These are phyloP conservation scores for Spatholobus suberectus DNA, from an alignment of 306 rosid species.

Conservation along the genomic window DNA sequence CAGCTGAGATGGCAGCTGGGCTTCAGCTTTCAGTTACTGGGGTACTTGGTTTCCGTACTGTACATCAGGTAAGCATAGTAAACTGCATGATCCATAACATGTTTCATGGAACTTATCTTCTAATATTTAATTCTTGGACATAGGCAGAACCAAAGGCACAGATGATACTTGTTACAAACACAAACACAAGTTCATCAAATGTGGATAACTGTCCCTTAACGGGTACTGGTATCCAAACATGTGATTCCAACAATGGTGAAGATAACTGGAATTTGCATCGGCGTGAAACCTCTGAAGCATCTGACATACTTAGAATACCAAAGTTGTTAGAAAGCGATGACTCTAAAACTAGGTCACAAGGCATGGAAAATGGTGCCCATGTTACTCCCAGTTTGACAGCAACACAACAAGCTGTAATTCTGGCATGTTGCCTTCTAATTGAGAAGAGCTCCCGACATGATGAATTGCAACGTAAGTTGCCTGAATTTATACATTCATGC, in stretches of 20 bases:
- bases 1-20: conserved; percentile 83
- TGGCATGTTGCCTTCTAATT: conserved; percentile 85
- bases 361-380: conserved; percentile 52
- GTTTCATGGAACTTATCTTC: conserved; percentile 34
- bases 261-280: conserved; percentile 43
- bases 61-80: conserved; percentile 74
- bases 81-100: neutral
- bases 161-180: conserved; percentile 78
- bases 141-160: conserved; percentile 96
- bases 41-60: conserved; percentile 88
- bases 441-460: conserved; percentile 90
- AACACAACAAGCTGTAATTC: conserved; percentile 76
- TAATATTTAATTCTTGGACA: conserved; percentile 41
- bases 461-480: conserved; percentile 89
- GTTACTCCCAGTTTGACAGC: conserved; percentile 59
- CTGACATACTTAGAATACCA: conserved; percentile 76
- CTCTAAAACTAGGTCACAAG: conserved; percentile 52
- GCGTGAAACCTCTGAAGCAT: conserved; percentile 49
- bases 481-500: conserved; percentile 33
- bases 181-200: conserved; percentile 53
- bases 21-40: conserved; percentile 94
- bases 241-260: conserved; percentile 47
- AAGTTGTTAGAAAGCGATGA: conserved; percentile 59
- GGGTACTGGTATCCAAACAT: conserved; percentile 43
- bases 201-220: conserved; percentile 38